These are phyloP conservation scores for Brassica balearica DNA, from an alignment of 441 rosid genomes.

Conservation along the genomic window DNA sequence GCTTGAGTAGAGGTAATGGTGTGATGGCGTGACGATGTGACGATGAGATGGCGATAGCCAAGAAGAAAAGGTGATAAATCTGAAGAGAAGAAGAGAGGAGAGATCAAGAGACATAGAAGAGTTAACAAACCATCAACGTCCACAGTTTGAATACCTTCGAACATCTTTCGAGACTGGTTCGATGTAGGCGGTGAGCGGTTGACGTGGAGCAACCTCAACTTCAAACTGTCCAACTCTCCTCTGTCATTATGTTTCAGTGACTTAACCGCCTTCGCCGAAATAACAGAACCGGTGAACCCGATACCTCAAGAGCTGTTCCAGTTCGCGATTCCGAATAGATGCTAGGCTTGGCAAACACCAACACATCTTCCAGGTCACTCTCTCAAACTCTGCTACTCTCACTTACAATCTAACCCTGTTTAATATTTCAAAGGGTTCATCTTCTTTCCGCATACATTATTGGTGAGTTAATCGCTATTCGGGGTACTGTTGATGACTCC, in stretches of 20 bases:
- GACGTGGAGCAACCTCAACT: too few species aligned
- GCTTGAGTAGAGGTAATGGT: background rate
- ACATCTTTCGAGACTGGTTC: too few species aligned
- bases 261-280: too few species aligned
- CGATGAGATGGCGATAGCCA: background rate
- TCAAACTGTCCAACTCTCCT: too few species aligned
- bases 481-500: background rate
- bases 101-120: background rate
- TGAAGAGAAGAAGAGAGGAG: background rate
- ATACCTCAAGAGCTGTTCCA: background rate
- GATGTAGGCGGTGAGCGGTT: too few species aligned
- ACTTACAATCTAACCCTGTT: background rate
- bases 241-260: too few species aligned
- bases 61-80: background rate
- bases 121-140: too few species aligned
- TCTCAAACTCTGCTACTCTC: background rate
- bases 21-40: background rate
- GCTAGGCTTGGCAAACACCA: background rate
- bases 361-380: background rate
- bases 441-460: background rate
- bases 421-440: background rate
- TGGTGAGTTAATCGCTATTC: background rate
- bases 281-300: background rate
- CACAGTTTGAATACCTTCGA: too few species aligned
- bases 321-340: background rate